Evolutionary conservation across 768 basidiomycete genomes (phyloP).

Genomic region (Suillus bovinus): DNA sequence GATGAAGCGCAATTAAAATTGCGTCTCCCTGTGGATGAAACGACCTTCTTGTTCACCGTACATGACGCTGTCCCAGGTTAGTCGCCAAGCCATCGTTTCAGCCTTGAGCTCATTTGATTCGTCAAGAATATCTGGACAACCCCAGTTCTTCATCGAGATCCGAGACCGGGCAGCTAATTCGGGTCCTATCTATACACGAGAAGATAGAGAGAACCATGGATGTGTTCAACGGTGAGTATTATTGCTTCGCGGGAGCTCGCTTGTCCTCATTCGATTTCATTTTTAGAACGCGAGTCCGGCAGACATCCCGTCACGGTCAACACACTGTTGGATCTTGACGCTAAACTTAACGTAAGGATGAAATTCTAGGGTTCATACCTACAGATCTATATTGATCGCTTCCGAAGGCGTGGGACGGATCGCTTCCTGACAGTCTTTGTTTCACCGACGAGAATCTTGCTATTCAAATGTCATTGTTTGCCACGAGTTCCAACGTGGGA

Average conservation of each 20-base stretch:
- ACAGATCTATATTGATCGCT: slow-evolving; percentile 14
- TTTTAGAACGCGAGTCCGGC: slow-evolving; percentile 27
- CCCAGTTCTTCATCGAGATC: slow-evolving; percentile 53
- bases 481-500: slow-evolving; percentile 74
- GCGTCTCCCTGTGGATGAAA: slow-evolving; percentile 78
- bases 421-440: slow-evolving; percentile 69
- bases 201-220: slow-evolving; percentile 59
- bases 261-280: slow-evolving; percentile 26
- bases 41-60: slow-evolving; percentile 73
- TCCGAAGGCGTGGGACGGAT: slow-evolving; percentile 59
- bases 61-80: slow-evolving; percentile 35
- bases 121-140: slow-evolving; percentile 68
- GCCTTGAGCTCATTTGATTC: slow-evolving; percentile 7
- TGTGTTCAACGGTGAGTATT: slow-evolving; percentile 45
- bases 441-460: slow-evolving; percentile 70
- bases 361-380: slow-evolving; percentile 3
- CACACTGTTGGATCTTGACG: slow-evolving; percentile 42
- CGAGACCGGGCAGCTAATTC: slow-evolving; percentile 77
- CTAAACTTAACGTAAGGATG: slow-evolving; percentile 39
- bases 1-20: slow-evolving; percentile 51
- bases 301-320: slow-evolving; percentile 35
- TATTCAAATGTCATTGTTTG: slow-evolving; percentile 75
- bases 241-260: not conserved
- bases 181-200: slow-evolving; percentile 63
- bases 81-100: slow-evolving; percentile 2